Conservation (phyloP, 2,329 filamentous ascomycete species). For the Lasiodiplodia sp. region DNA sequence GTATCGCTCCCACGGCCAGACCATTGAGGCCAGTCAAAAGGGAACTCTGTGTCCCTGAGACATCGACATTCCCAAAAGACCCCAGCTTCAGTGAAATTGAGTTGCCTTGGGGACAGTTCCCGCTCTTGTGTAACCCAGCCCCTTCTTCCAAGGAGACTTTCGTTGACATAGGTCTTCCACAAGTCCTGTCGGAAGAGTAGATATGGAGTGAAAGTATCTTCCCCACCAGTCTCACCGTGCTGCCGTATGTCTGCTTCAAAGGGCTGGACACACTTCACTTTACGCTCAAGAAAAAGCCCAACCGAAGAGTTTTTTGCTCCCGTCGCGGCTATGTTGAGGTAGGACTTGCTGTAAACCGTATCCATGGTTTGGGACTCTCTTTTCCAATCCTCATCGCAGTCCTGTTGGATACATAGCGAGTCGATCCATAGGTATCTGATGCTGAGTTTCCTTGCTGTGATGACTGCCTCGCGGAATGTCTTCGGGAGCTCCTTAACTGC, state of each 20-base stretch:
- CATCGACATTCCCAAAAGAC: background rate
- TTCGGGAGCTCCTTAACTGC: background rate
- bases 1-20: background rate
- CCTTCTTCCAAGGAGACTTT: background rate
- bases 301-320: background rate
- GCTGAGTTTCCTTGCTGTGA: background rate
- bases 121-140: background rate
- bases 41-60: background rate
- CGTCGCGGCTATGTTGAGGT: background rate
- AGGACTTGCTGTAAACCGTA: background rate
- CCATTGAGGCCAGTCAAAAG: background rate
- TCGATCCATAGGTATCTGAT: background rate
- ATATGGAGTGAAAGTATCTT: background rate
- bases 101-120: background rate
- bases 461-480: background rate
- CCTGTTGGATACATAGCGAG: background rate
- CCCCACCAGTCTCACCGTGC: background rate
- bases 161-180: background rate
- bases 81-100: background rate
- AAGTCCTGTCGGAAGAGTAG: background rate
- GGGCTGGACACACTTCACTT: background rate
- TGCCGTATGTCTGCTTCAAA: background rate
- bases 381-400: background rate
- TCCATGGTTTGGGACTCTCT: background rate
- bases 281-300: background rate